A percentile compares a stretch with the other conserved stretches of the same genome.
Evolutionary conservation across 148 eudicot genomes (phyloP).

Genomic region (Camellia granthamiana): DNA sequence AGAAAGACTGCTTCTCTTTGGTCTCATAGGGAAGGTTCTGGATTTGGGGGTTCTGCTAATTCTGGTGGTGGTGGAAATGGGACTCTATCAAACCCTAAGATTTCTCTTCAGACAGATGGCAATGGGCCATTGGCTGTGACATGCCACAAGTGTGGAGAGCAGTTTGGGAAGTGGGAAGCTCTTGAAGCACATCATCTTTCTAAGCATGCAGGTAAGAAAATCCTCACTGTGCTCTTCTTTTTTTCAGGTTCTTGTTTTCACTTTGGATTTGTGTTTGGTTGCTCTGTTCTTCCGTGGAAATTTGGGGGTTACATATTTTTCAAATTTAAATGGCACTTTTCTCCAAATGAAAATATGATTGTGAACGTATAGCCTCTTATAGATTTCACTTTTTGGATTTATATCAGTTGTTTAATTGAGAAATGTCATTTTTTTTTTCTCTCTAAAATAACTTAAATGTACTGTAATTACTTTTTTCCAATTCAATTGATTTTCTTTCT

Average conservation of each 20-base stretch:
- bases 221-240: neutral
- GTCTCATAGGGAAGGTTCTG: constrained; percentile 29
- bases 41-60: constrained; percentile 22
- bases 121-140: constrained; percentile 44
- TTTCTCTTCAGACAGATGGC: constrained; percentile 43
- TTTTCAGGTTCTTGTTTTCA: neutral
- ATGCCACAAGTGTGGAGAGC: constrained; percentile 90
- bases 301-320: neutral
- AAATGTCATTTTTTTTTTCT: too few species aligned
- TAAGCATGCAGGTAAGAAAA: constrained; percentile 79
- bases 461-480: too few species aligned
- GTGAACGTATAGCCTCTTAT: neutral
- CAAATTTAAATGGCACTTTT: neutral
- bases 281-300: neutral
- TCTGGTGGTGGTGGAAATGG: constrained; percentile 32
- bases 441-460: too few species aligned
- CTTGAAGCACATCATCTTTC: constrained; percentile 98
- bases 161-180: constrained; percentile 79
- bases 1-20: constrained; percentile 41
- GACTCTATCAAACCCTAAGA: constrained; percentile 32
- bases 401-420: neutral
- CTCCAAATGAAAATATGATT: neutral
- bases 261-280: neutral
- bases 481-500: too few species aligned
- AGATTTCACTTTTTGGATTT: neutral